Evolutionary conservation across 1,139 yeast species (phyloP), one percentile per base, ranked within the genome.

Genomic region (Lodderomyces beijingensis): DNA sequence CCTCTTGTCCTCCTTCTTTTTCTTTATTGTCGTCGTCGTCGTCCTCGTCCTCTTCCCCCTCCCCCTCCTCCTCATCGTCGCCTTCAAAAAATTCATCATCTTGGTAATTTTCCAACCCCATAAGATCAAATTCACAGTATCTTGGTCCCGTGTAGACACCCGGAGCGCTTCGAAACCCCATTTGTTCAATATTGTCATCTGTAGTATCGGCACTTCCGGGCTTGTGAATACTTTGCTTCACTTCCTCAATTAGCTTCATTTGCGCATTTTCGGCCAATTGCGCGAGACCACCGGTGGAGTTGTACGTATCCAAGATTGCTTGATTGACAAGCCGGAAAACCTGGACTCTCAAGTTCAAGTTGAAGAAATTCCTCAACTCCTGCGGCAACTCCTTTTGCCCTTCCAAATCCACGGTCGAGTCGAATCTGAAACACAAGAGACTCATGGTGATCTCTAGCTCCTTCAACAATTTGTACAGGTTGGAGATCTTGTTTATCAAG

Each of bases 391-490:
- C 71, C 28, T 55, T 53, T 42, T 64, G 68, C 14, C 62, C 64
- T 22, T 57, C 59, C 3, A 60, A 49, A 17, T 51, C 52, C 4
- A 53, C 37, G 3, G 43, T 36, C n/a, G 69, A 59, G 38, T 66
- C 72, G 43, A 67, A 66, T 32, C 55, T 61, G 43, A 77, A 77
- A 44, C 84, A 78, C 20, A 82, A 58, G 33, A 78, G 60, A 34
- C 87, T 79, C 86, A 82, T 80, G 7, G 86, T 76, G 22, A 78
- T 59, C 47, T 82, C 89, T 40, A 82, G 58, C 43, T 81, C 86
- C 39, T 74, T 72, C 55, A 80, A 49, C 59, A 79, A 41, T 50
- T 60, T 53, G 50, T 58, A 51, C 53, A 80, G 55, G 57, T 62
- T 63, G 28, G 74, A 53, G 15, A 84, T 79, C 53, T 78, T 70